Percentiles rank a stretch among this genome's conserved stretches.
These are phyloP conservation scores for Populus hybrid DNA, from an alignment of 441 rosid species.

Conservation along the genomic window DNA sequence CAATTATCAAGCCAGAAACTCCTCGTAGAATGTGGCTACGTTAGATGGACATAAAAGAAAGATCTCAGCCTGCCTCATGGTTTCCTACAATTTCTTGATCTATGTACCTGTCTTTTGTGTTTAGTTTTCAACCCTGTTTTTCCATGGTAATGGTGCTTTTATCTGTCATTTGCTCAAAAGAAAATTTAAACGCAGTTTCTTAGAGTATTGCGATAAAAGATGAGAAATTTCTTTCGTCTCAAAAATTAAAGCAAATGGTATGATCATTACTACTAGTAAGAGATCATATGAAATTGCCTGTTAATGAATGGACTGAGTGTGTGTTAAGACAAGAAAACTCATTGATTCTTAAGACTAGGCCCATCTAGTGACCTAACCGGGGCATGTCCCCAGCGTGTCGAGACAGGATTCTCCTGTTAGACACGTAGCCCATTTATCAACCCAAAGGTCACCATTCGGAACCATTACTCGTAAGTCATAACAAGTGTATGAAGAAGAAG, in stretches of 20 bases:
- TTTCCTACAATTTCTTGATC: background rate
- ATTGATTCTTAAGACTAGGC: background rate
- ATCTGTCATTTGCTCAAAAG: background rate
- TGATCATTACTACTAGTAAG: background rate
- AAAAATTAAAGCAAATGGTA: background rate
- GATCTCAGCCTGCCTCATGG: background rate
- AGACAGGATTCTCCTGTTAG: background rate
- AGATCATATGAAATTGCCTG: background rate
- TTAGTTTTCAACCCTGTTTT: background rate
- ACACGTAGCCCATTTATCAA: background rate
- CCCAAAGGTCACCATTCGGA: slow-evolving; percentile 3
- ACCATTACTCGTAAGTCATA: too few relatives aligned
- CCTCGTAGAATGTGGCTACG: background rate
- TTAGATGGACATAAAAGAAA: background rate
- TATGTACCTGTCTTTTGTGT: background rate
- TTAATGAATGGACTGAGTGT: background rate
- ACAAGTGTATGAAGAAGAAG: background rate
- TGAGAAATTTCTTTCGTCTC: background rate
- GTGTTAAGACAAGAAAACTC: background rate
- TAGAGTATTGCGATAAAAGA: background rate
- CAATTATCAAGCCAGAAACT: background rate
- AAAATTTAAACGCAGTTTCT: background rate
- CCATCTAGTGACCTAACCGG: background rate
- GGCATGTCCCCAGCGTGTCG: slow-evolving; percentile 9
- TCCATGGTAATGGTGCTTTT: background rate